Base-by-base conservation (phyloP, 2,329 filamentous ascomycete genomes). In the Colletotrichum sp. region DNA sequence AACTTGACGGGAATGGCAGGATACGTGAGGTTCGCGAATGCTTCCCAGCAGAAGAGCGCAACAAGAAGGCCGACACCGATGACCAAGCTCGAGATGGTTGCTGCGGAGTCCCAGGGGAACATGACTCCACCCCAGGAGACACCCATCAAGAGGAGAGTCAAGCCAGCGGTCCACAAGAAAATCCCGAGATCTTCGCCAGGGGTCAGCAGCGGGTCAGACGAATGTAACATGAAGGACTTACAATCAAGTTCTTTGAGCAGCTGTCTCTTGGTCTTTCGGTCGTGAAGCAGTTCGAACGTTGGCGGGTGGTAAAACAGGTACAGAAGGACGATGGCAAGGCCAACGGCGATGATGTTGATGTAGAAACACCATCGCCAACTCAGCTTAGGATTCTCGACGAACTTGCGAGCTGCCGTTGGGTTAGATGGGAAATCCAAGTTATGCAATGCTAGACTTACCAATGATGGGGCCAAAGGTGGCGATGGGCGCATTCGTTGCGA, bases 111-210 rank as follows among this genome's bases (percentile, higher is more conserved):
- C 85, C 85, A 87, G 4, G 84, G 81, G 75, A 86, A 86, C 55
- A 84, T 80, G 63, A 76, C 78, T 21, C 85, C 85, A 24, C 85
- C 85, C 79, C 84, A 87, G 29, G 84, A 86, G 68, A 88, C 80
- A 7, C 86, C 86, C 75, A 88, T 84, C 11, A 88, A 79, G 69
- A 88, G 83, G 1, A 87, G 79, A 7, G 84, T 84, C 3, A 87
- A 83, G 6, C 86, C 85, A 7, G 82, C 82, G 11, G 83, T 84
- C 80, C 84, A 88, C 51, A 88, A 80, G 76, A 86, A 82, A 47
- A 86, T 84, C 5, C 86, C 86, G 43, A 85, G 63, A 77, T 85
- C 71, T 74, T 47, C 29, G 18, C 7, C 21, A 5, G 4, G 21
- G 3, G 33, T 75, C 6, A 75, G 33, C 4, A 3, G 27, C 8